Base-by-base conservation (phyloP, 257 asterid species). In the Osmanthus fragrans region DNA sequence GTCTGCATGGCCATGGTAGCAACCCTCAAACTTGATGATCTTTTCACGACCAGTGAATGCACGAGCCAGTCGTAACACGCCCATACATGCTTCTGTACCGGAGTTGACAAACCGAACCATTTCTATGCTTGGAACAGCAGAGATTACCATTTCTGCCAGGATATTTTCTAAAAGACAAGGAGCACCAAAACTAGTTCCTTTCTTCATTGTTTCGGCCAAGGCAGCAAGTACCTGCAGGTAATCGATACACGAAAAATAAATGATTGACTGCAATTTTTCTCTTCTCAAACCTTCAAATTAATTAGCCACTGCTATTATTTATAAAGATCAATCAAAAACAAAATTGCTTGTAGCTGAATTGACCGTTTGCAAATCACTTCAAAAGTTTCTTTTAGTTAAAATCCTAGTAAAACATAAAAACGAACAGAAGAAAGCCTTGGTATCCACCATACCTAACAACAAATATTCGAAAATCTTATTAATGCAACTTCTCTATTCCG, bases 71-170 rank as follows among this genome's bases (percentile, higher is more conserved):
- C 99, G 88, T 39, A 96, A 88, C 54, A 96, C 92, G 1, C 97
- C 97, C 99, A 93, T 96, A 84, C 99, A 96, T 70, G 99, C 99
- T 83, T 96, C 99, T 72, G 99, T 96, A 67, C 99, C 99, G 0
- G 99, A 96, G 88, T 96, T 96, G 81, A 96, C 99, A 79, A 93
- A 93, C 1, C 99, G 92, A 75, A 96, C 99, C 99, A 96, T 96
- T 83, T 96, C 98, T 49, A 96, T 90, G 77, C 97, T 90, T 39
- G 99, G 97, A 68, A 96, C 99, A 68, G 99, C 98, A 29, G 97
- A 84, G 84, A 93, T 92, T 36, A 93, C 99, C 98, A 93, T 89
- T 83, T 93, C 97, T 16, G 99, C 97, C 40, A 96, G 87, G 76
- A 80, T 87, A 76, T 96, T 96, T 86, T 96, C 99, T 9, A 92